Conservation (phyloP, 2,329 filamentous ascomycete species). For the Pseudogymnoascus sp. region DNA sequence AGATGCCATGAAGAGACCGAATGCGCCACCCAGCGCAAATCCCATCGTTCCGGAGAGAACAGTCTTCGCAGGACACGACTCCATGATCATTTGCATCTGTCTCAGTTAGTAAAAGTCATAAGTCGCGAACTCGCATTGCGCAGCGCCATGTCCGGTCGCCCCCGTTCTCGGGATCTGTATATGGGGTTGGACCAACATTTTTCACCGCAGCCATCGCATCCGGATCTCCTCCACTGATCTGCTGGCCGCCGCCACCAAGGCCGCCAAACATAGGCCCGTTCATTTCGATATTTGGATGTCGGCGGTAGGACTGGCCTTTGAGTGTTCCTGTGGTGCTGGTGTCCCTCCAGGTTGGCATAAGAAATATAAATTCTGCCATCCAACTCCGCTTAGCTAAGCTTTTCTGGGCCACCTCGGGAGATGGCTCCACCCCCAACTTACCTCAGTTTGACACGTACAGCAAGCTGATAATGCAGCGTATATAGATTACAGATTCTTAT, state of each 20-base stretch:
- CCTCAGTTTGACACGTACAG: not conserved
- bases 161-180: not conserved
- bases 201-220: slow-evolving; percentile 27
- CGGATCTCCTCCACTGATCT: slow-evolving; percentile 19
- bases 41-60: slow-evolving; percentile 87
- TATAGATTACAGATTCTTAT: not conserved
- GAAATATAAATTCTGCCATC: slow-evolving; percentile 9
- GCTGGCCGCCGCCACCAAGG: slow-evolving; percentile 13
- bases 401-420: slow-evolving; percentile 4
- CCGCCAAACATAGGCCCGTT: slow-evolving; percentile 22
- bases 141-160: not conserved
- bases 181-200: slow-evolving; percentile 22
- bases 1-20: slow-evolving; percentile 96
- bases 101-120: slow-evolving; percentile 9
- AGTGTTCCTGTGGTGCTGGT: not conserved
- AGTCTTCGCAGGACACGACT: slow-evolving; percentile 85
- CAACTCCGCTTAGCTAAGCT: slow-evolving; percentile 9
- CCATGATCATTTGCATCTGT: slow-evolving; percentile 52
- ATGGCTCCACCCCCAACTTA: not conserved
- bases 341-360: not conserved
- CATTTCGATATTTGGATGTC: slow-evolving; percentile 16
- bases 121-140: not conserved
- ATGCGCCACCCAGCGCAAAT: slow-evolving; percentile 86
- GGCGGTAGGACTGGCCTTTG: not conserved
- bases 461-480: not conserved